Base-by-base conservation (phyloP, 768 basidiomycete genomes). In the Amanita fuliginea region DNA sequence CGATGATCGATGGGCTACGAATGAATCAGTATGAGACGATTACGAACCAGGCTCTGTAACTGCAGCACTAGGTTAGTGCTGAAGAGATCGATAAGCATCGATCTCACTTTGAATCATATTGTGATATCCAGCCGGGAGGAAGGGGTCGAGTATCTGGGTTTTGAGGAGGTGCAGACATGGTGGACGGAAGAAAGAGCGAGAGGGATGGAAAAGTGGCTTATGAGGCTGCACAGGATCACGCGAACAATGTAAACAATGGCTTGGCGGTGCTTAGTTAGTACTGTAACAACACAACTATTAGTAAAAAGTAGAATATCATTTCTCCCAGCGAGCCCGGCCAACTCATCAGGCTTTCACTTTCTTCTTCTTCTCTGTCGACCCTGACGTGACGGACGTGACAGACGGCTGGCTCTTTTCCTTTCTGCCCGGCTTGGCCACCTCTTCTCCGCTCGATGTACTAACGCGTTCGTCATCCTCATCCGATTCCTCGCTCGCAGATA, bases 81-180 rank as follows among this genome's bases (percentile, higher is more conserved):
- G 54, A 18, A 46, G 56, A 42, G 48, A 61, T 58, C 46, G 47
- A 54, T 58, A 56, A 57, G 49, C n/a, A 42, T 28, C 14, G 34
- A 52, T 72, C 80, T 42, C 58, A 86, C 86, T 79, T 81, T 47
- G 59, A 42, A 56, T 89, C 84, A 57, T 70, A 88, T 52, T 85
- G 81, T 14, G 73, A 64, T 14, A 77, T 67, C 84, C 84, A 88
- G 34, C 86, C 86, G 1, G 65, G 65, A 8, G 85, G 85, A 1
- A 87, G 71, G 3, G 69, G 65, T 47, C 85, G 74, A 10, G 64
- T 60, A 59, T 87, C 85, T n/a, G 74, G 74, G 61, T 78, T 78
- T 8, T 52, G 69, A 50, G 74, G 72, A 50, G 69, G 63, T 47
- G 71, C 60, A 62, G 78, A 75, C 63, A 66, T 65, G 59, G 59